phyloP scores from a whole-genome alignment of 2,329 filamentous ascomycete species.

The Penicillium capsulatum region DNA sequence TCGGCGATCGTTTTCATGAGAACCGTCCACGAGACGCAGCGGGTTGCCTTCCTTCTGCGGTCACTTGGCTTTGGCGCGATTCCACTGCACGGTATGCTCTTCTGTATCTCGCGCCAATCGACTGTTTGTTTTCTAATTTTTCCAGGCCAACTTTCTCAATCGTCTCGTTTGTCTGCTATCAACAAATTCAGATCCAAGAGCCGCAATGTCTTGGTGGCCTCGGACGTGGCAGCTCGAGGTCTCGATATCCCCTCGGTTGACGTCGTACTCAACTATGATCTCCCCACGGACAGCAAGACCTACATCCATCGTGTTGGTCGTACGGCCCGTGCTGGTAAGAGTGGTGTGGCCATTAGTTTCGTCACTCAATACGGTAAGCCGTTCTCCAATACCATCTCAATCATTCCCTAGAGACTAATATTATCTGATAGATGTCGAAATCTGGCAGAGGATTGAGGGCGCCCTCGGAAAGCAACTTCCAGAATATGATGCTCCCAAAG shows the following conservation, averaged over 20 bases:
- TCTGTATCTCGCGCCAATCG: not conserved
- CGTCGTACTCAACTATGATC: conserved; percentile 77
- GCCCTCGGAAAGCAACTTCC: conserved; percentile 72
- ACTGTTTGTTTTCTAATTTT: not conserved
- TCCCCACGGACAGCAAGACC: conserved; percentile 81
- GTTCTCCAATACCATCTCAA: not conserved
- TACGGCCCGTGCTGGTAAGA: conserved; percentile 81
- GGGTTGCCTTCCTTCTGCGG: conserved; percentile 76
- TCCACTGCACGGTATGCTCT: conserved; percentile 64
- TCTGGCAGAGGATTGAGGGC: conserved; percentile 75
- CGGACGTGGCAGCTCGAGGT: conserved; percentile 89
- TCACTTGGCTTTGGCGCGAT: conserved; percentile 85
- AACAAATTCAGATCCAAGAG: conserved; percentile 80
- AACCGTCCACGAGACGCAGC: conserved; percentile 86
- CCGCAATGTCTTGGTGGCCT: conserved; percentile 82
- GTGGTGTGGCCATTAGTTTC: conserved; percentile 72
- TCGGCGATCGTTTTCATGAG: conserved; percentile 85
- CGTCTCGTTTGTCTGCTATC: conserved; percentile 76
- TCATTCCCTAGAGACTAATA: not conserved
- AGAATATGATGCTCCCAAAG: conserved; percentile 67
- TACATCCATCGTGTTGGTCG: conserved; percentile 87
- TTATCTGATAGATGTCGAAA: conserved; percentile 45
- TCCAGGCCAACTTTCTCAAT: conserved; percentile 73
- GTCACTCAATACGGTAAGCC: conserved; percentile 51
- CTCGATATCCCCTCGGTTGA: conserved; percentile 92